Percentiles rank a stretch among this genome's conserved stretches.
phyloP scores from a whole-genome alignment of 768 basidiomycete species.

The Lactarius hengduanensis region DNA sequence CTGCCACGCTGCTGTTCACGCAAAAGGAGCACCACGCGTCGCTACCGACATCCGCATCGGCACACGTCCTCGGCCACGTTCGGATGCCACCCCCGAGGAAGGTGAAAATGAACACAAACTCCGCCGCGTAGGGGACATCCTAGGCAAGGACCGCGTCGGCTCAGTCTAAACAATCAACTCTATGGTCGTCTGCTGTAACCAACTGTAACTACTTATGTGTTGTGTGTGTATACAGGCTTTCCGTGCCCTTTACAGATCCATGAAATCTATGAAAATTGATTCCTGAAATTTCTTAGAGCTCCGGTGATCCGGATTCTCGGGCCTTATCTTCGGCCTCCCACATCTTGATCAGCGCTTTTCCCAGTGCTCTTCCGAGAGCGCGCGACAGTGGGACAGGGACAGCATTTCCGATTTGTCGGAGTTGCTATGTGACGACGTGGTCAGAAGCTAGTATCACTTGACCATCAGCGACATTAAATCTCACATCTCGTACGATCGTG shows the following conservation, averaged over 20 bases:
- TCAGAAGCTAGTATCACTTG: not conserved
- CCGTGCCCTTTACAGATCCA: not conserved
- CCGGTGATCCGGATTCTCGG: slow-evolving; percentile 16
- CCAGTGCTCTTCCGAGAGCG: slow-evolving; percentile 53
- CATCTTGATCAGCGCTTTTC: slow-evolving; percentile 44
- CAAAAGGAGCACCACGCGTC: slow-evolving; percentile 67
- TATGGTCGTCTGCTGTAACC: not conserved
- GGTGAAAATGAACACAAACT: slow-evolving; percentile 78
- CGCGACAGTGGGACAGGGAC: slow-evolving; percentile 69
- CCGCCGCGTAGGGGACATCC: slow-evolving; percentile 74
- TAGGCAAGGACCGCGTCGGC: slow-evolving; percentile 42
- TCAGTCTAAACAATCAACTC: slow-evolving; percentile 10
- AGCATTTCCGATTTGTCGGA: slow-evolving; percentile 77
- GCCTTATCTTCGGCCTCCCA: slow-evolving; percentile 25
- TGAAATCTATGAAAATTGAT: not conserved
- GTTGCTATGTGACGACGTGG: slow-evolving; percentile 47
- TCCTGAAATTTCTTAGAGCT: slow-evolving; percentile 2
- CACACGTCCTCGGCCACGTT: slow-evolving; percentile 53
- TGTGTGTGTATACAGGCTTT: not conserved
- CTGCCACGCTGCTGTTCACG: slow-evolving; percentile 86
- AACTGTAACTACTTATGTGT: slow-evolving; percentile 9
- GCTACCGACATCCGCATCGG: slow-evolving; percentile 96
- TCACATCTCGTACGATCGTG: slow-evolving; percentile 51
- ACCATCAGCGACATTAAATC: slow-evolving; percentile 30
- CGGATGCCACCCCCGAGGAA: slow-evolving; percentile 54